phyloP scores from a whole-genome alignment of 1,284 basidiomycete species.

The Leccinum variabile region DNA sequence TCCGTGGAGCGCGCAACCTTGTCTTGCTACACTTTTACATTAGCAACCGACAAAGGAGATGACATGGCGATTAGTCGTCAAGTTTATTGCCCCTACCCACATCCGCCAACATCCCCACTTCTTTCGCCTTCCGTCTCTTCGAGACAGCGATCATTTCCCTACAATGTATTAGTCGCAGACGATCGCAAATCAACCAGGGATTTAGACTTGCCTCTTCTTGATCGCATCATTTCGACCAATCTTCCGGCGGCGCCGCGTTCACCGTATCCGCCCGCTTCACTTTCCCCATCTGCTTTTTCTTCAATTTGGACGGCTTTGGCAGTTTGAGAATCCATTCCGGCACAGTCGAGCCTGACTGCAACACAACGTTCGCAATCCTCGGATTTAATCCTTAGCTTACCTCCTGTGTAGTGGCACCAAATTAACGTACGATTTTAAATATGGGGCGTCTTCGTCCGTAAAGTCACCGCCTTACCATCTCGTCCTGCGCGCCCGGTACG shows the following conservation, averaged over 20 bases:
- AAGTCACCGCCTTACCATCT: slow-evolving; percentile 91
- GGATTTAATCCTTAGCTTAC: slow-evolving; percentile 13
- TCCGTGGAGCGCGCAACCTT: neutral
- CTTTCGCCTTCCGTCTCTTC: slow-evolving; percentile 54
- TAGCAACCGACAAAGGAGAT: slow-evolving; percentile 12
- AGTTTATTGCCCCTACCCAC: neutral
- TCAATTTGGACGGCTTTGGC: slow-evolving; percentile 87
- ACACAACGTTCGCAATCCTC: slow-evolving; percentile 93
- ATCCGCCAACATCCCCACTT: neutral
- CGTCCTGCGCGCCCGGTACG: slow-evolving; percentile 93
- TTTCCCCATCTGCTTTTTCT: slow-evolving; percentile 82
- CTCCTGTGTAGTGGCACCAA: slow-evolving; percentile 9
- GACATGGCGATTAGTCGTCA: slow-evolving; percentile 4
- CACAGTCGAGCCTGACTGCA: slow-evolving; percentile 85
- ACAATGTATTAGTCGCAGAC: slow-evolving; percentile 6
- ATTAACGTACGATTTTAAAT: slow-evolving; percentile 78
- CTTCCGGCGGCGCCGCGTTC: slow-evolving; percentile 61
- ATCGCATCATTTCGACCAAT: slow-evolving; percentile 72
- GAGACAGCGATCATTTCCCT: slow-evolving; percentile 78
- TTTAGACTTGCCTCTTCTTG: slow-evolving; percentile 59
- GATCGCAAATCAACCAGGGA: neutral
- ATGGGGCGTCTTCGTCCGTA: slow-evolving; percentile 89
- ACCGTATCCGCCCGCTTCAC: slow-evolving; percentile 77
- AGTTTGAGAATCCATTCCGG: slow-evolving; percentile 90
- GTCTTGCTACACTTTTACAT: neutral